These are phyloP conservation scores for Aureobasidium mangrovei DNA, from an alignment of 2,329 filamentous ascomycete genomes.

Conservation along the genomic window DNA sequence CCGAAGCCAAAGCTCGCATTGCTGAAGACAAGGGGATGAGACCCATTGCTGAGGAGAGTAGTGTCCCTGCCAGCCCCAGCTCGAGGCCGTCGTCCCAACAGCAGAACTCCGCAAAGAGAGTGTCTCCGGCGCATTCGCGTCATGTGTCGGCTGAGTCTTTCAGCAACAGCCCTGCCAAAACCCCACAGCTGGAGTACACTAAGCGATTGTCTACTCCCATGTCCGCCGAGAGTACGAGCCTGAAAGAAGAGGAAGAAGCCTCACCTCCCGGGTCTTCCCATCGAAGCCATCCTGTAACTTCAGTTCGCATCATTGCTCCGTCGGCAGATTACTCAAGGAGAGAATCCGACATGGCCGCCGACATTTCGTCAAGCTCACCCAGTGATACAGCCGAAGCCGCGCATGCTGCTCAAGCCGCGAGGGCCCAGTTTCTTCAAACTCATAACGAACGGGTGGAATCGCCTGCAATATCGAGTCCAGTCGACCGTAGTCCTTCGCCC, in stretches of 20 bases:
- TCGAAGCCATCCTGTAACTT: background rate
- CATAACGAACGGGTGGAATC: constrained; percentile 5
- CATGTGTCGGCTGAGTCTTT: constrained; percentile 11
- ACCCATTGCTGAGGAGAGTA: constrained; percentile 46
- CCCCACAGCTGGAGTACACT: constrained; percentile 43
- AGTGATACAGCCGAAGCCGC: constrained; percentile 15
- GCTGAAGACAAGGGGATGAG: constrained; percentile 30
- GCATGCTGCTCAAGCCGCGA: constrained; percentile 21
- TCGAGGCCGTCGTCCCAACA: constrained; percentile 26
- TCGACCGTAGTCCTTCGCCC: background rate
- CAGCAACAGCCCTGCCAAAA: constrained; percentile 51
- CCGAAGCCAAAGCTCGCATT: constrained; percentile 32
- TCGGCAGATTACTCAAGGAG: constrained; percentile 29
- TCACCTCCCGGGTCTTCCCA: background rate
- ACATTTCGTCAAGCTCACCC: constrained; percentile 30
- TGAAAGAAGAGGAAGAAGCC: background rate
- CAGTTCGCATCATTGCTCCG: constrained; percentile 5
- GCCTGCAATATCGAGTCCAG: constrained; percentile 1
- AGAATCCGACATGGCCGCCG: constrained; percentile 31
- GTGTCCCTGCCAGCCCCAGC: constrained; percentile 22
- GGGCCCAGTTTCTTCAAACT: constrained; percentile 27
- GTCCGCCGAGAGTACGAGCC: constrained; percentile 13
- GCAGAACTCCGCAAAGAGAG: constrained; percentile 27
- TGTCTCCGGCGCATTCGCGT: constrained; percentile 29
- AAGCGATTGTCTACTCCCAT: constrained; percentile 20